phyloP scores from a whole-genome alignment of 192 early-diverging fungal genomes.

The Gonapodya sp. region DNA sequence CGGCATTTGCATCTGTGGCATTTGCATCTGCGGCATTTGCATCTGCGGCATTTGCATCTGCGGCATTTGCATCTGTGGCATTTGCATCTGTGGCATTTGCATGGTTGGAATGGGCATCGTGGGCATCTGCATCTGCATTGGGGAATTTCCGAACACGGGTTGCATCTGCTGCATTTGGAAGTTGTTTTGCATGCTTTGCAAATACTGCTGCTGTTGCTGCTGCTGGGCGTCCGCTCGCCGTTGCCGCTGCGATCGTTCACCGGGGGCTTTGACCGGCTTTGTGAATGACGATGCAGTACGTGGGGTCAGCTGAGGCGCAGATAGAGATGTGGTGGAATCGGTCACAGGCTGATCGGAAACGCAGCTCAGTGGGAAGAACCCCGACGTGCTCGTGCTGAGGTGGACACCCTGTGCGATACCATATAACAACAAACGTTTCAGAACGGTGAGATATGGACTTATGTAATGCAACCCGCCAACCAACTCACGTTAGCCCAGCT shows the following conservation, averaged over 20 bases:
- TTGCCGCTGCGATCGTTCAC: not conserved
- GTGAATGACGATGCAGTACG: not conserved
- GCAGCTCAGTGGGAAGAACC: not conserved
- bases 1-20: not conserved
- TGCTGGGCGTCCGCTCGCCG: not conserved
- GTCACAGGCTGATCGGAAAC: not conserved
- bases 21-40: not conserved
- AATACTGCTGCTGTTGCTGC: not conserved
- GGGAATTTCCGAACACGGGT: not conserved
- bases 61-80: not conserved
- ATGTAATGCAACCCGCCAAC: not conserved
- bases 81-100: not conserved
- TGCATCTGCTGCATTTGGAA: not conserved
- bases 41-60: not conserved
- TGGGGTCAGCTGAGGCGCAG: not conserved
- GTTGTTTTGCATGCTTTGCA: not conserved
- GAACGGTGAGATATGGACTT: not conserved
- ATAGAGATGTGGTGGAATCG: not conserved
- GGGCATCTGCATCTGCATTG: not conserved
- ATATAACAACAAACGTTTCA: not conserved
- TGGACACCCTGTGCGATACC: not conserved
- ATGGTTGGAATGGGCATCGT: not conserved
- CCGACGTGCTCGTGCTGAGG: not conserved
- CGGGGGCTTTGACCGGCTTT: not conserved
- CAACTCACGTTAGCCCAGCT: not conserved